Base-by-base conservation (phyloP, 2,329 filamentous ascomycete species). In the Pseudogymnoascus sp. region DNA sequence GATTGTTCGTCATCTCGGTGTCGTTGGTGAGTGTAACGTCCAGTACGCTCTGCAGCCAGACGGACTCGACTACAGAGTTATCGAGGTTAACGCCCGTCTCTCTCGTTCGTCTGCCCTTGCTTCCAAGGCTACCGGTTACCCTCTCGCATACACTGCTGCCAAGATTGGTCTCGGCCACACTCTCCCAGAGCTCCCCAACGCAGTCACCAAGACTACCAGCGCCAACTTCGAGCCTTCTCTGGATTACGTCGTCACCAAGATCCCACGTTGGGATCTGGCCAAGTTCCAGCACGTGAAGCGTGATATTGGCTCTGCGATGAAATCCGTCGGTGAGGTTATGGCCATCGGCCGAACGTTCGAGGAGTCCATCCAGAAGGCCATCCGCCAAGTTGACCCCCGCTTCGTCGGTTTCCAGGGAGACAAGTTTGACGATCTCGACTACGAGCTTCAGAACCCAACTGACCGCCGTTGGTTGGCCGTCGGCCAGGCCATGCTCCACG, bases 281-380 rank as follows among this genome's bases (percentile, higher is more conserved):
- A 99, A 99, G 81, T 99, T 99, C 83, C 93, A 98, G 80, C 93
- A 98, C 73, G 95, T 99, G 69, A 96, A 96, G 83, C 90, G 95
- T 67, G 90, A 96, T 74, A 98, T 99, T 74, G 95, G 95, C 71
- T 96, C 91, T 74, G 90, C 93, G 67, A 99, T 99, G 95, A 99
- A 98, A 82, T 97, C 93, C 23, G 93, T 99, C 65, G 95, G 95
- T 75, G 95, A 99, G 79, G 95, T 99, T 66, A 99, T 99, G 95
- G 95, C 95, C 68, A 98, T 99, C 73, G 95, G 95, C 70, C 88
- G 95, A 77, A 98, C 95, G 31, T 99, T 98, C 72, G 95, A 99
- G 79, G 95, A 99, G 80, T 96, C 92, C 14, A 96, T 99, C 81
- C 95, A 99, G 78, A 99, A 99, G 82, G 95, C 95, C 67, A 96